A percentile compares a stretch with the other conserved stretches of the same genome.
These are phyloP conservation scores for Ceratocystis alfenasii DNA, from an alignment of 2,329 filamentous ascomycete genomes.

Conservation along the genomic window DNA sequence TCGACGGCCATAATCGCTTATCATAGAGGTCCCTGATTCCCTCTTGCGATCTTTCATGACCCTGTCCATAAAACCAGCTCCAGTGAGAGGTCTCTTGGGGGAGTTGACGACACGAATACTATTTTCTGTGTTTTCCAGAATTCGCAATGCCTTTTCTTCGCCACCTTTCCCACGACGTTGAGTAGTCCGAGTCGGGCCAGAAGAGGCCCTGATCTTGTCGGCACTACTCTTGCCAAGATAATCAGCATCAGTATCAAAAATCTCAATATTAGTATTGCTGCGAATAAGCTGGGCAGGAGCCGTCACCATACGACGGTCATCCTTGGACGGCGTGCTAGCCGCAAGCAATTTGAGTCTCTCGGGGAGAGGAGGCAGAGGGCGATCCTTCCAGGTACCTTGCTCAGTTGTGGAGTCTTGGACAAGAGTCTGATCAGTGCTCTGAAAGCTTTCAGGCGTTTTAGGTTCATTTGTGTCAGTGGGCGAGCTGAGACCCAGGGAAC, in stretches of 20 bases:
- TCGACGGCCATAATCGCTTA: neutral
- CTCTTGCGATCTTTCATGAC: constrained; percentile 20
- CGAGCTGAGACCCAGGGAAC: constrained; percentile 15
- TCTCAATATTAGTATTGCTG: constrained; percentile 28
- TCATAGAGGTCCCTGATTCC: constrained; percentile 9
- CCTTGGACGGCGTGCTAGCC: constrained; percentile 24
- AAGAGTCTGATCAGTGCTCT: constrained; percentile 27
- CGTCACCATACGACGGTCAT: constrained; percentile 38
- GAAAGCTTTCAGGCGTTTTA: constrained; percentile 21
- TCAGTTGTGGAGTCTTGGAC: constrained; percentile 24
- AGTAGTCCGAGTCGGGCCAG: neutral
- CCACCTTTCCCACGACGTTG: neutral
- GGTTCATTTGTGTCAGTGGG: constrained; percentile 17
- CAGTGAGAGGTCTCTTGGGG: constrained; percentile 28
- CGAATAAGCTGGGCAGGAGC: constrained; percentile 33
- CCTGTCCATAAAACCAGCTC: constrained; percentile 18
- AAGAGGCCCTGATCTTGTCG: constrained; percentile 13
- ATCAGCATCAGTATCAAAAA: constrained; percentile 13
- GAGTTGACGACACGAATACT: constrained; percentile 47
- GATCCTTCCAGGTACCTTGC: constrained; percentile 33
- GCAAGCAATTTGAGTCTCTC: constrained; percentile 29
- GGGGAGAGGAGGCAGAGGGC: constrained; percentile 42
- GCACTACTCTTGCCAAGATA: neutral
- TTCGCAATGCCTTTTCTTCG: constrained; percentile 32
- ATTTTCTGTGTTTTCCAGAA: constrained; percentile 37